A percentile compares a stretch with the other conserved stretches of the same genome.
phyloP scores from a whole-genome alignment of 805 yeast species.

The Barnettozyma populi region DNA sequence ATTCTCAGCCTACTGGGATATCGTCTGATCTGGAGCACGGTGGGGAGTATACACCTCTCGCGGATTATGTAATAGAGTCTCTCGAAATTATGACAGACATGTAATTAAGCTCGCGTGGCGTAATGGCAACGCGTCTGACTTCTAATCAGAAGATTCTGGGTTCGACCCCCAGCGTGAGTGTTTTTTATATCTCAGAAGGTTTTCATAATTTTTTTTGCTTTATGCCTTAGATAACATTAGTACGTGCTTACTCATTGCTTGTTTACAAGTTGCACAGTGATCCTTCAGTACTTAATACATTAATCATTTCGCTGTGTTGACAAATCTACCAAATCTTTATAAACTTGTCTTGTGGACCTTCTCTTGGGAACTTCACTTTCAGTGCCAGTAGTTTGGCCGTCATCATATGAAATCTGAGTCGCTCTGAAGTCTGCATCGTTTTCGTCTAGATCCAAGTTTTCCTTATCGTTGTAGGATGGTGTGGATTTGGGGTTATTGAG shows the following conservation, averaged over 20 bases:
- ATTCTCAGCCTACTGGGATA: too few species aligned
- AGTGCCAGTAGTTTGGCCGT: slow-evolving; percentile 1
- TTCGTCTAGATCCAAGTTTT: slow-evolving; percentile 2
- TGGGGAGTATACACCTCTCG: too few species aligned
- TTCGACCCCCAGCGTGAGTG: slow-evolving; percentile 53
- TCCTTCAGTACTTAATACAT: neutral
- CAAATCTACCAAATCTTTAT: slow-evolving; percentile 18
- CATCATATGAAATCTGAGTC: slow-evolving; percentile 11
- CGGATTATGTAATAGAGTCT: too few species aligned
- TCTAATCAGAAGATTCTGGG: slow-evolving; percentile 52
- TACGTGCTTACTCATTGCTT: too few species aligned
- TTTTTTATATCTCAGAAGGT: slow-evolving; percentile 11
- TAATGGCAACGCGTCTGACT: slow-evolving; percentile 55
- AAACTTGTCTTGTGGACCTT: slow-evolving; percentile 19
- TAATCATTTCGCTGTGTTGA: slow-evolving; percentile 22
- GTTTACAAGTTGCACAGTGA: too few species aligned
- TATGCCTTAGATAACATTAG: too few species aligned
- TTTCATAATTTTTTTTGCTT: too few species aligned
- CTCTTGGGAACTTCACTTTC: slow-evolving; percentile 4
- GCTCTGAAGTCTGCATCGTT: slow-evolving; percentile 7
- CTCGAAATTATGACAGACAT: too few species aligned
- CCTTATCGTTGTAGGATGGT: neutral
- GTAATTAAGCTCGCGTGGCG: slow-evolving; percentile 51
- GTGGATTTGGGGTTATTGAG: slow-evolving; percentile 10
- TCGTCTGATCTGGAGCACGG: too few species aligned